Evolutionary conservation across 208 protist species (phyloP).

Genomic region (Trypanosomatidae sp.): DNA sequence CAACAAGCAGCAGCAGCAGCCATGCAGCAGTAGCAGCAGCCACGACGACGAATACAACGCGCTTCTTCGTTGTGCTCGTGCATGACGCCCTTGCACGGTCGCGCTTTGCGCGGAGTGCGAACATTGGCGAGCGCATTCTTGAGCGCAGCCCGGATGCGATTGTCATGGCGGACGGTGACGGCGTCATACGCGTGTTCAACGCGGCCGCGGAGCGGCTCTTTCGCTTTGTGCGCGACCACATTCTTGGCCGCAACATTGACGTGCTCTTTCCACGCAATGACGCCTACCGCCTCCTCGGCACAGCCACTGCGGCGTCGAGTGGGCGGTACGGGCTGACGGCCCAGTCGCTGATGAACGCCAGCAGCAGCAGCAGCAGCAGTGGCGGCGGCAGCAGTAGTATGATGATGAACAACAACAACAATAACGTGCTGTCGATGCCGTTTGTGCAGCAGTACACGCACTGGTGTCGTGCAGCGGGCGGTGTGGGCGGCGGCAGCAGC

Average conservation of each 20-base stretch:
- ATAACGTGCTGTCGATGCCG: too few species aligned
- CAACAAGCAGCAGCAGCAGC: not conserved
- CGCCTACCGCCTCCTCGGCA: too few species aligned
- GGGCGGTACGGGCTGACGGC: not conserved
- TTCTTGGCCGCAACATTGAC: not conserved
- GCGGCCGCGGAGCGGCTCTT: not conserved
- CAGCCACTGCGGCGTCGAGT: not conserved
- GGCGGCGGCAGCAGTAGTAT: not conserved
- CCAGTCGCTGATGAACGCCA: not conserved
- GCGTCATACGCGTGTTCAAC: not conserved
- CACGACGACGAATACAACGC: not conserved
- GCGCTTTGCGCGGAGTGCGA: not conserved
- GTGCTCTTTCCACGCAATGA: not conserved
- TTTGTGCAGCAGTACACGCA: too few species aligned
- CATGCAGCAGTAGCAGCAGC: not conserved
- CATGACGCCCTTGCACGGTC: not conserved
- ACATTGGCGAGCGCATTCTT: not conserved
- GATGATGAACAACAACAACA: too few species aligned
- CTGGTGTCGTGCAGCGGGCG: too few species aligned
- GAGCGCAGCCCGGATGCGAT: not conserved
- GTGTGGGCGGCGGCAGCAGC: too few species aligned
- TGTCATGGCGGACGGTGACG: not conserved
- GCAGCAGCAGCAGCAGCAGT: not conserved
- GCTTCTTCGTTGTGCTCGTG: not conserved
- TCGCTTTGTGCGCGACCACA: not conserved